Evolutionary conservation across 306 rosid species (phyloP).

Genomic region (Vigna unguiculata): DNA sequence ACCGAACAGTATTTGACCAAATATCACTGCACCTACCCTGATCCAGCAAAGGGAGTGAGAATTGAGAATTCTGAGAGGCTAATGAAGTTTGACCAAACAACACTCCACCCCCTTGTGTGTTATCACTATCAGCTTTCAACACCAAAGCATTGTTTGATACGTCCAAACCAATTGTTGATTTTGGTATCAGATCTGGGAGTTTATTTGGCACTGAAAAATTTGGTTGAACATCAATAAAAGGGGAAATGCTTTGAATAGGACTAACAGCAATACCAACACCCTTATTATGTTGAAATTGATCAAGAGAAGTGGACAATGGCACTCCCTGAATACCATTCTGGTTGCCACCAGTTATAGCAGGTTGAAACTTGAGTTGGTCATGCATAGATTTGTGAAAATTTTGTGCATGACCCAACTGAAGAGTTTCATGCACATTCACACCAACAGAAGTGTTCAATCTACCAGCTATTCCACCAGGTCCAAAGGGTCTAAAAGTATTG

Average conservation of each 20-base stretch:
- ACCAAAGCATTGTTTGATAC: constrained; percentile 51
- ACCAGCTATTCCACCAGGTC: constrained; percentile 60
- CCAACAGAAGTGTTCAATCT: constrained; percentile 70
- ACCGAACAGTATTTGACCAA: constrained; percentile 53
- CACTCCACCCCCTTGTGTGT: constrained; percentile 16
- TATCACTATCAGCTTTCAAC: constrained; percentile 29
- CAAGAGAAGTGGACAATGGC: constrained; percentile 48
- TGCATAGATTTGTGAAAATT: constrained; percentile 50
- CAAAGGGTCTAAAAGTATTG: constrained; percentile 58
- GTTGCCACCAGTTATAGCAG: constrained; percentile 41
- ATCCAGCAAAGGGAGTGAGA: constrained; percentile 55
- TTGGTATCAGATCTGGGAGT: constrained; percentile 45
- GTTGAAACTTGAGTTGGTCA: constrained; percentile 60
- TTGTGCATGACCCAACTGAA: constrained; percentile 56
- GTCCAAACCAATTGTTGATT: constrained; percentile 32
- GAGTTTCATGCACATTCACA: constrained; percentile 53
- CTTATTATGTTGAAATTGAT: constrained; percentile 53
- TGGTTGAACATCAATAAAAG: constrained; percentile 14
- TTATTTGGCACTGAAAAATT: constrained; percentile 18
- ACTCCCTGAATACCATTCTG: constrained; percentile 56
- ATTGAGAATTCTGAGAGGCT: constrained; percentile 53
- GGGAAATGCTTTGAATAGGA: constrained; percentile 46
- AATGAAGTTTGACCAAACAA: constrained; percentile 40
- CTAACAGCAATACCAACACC: constrained; percentile 23
- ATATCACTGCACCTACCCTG: constrained; percentile 53